A percentile compares a stretch with the other conserved stretches of the same genome.
These are phyloP conservation scores for Apiospora phragmitis DNA, from an alignment of 2,329 filamentous ascomycete species.

Conservation along the genomic window DNA sequence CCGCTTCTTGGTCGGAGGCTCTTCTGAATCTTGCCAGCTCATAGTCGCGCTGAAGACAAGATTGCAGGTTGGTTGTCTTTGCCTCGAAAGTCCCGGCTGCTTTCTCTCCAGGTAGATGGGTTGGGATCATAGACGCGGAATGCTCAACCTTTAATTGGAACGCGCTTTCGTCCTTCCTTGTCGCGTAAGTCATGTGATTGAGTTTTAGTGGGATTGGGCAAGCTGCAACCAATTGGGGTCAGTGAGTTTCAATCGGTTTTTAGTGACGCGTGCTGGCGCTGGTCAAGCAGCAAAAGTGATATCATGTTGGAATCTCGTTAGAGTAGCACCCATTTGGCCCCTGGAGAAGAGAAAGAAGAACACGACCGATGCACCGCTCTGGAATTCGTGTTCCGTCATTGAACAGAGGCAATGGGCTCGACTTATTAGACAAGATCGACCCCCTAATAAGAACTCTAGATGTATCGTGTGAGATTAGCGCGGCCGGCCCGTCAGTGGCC, in stretches of 20 bases:
- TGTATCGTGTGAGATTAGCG: constrained; percentile 14
- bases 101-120: background rate
- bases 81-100: background rate
- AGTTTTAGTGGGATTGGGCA: background rate
- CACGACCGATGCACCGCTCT: background rate
- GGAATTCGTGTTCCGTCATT: background rate
- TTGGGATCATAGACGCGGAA: background rate
- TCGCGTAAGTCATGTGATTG: background rate
- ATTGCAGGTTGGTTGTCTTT: background rate
- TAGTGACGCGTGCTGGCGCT: background rate
- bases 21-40: constrained; percentile 37
- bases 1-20: constrained; percentile 36
- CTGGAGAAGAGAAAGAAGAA: background rate
- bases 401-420: background rate
- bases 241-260: background rate
- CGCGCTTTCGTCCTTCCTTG: background rate
- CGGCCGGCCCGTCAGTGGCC: background rate
- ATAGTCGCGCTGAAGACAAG: constrained; percentile 27
- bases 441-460: background rate
- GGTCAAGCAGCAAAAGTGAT: background rate
- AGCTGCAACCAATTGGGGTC: background rate
- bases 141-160: background rate
- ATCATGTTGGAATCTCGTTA: background rate
- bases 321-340: background rate
- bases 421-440: background rate